Percentiles rank a stretch among this genome's conserved stretches.
phyloP scores from a whole-genome alignment of 495 filamentous ascomycete species.

The Neurospora pannonica region DNA sequence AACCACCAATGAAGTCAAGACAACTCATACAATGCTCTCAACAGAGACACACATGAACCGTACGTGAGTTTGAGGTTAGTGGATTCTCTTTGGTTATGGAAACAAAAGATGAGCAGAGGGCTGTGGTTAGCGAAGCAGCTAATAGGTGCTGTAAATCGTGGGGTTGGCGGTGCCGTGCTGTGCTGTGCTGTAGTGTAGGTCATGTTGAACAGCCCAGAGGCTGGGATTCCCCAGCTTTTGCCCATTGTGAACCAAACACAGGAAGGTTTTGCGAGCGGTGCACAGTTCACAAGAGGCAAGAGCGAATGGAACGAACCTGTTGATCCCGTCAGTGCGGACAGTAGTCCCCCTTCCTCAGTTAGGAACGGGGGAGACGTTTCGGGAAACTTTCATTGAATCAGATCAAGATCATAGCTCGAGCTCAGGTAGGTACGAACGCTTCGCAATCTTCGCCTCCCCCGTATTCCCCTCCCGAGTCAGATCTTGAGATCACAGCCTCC shows the following conservation, averaged over 20 bases:
- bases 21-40: not conserved
- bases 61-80: not conserved
- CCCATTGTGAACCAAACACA: not conserved
- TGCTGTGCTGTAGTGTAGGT: not conserved
- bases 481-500: not conserved
- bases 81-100: not conserved
- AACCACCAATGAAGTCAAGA: not conserved
- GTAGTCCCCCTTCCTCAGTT: not conserved
- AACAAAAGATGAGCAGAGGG: not conserved
- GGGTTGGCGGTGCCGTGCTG: not conserved
- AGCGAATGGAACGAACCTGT: not conserved
- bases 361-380: not conserved
- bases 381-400: not conserved
- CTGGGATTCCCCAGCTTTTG: not conserved
- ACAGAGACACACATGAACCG: not conserved
- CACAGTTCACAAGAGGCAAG: not conserved
- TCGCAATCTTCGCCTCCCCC: not conserved
- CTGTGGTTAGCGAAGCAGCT: not conserved
- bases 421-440: not conserved
- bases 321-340: not conserved
- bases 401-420: not conserved
- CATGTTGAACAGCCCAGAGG: not conserved
- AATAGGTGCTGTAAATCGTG: not conserved
- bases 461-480: not conserved
- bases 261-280: no score